These are phyloP conservation scores for Talaromyces borbonicus DNA, from an alignment of 495 filamentous ascomycete species.

Conservation along the genomic window DNA sequence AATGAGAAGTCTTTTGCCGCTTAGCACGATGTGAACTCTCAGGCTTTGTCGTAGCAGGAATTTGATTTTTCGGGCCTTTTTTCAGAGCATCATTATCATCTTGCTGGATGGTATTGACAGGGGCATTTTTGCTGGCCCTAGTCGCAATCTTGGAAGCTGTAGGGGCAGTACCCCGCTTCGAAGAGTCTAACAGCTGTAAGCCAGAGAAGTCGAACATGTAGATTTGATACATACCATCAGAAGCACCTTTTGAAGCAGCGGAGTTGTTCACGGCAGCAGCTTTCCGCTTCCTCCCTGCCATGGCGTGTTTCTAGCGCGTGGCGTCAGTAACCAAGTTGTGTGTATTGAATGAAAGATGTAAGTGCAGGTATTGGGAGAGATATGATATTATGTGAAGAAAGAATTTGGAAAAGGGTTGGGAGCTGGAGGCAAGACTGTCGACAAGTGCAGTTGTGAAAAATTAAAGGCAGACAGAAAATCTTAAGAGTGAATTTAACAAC, in stretches of 20 bases:
- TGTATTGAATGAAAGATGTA: no score
- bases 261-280: background rate
- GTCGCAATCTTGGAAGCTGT: background rate
- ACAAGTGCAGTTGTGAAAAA: no score
- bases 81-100: no score
- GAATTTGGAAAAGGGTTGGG: background rate
- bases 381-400: background rate
- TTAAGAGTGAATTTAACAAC: no score
- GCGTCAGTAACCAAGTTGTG: background rate
- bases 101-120: no score
- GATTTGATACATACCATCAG: background rate
- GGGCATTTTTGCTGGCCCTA: background rate
- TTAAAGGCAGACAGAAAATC: no score
- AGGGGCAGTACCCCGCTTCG: background rate
- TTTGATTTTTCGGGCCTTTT: no score
- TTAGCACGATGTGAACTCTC: background rate
- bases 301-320: slow-evolving; percentile 4
- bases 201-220: background rate
- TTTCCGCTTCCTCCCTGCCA: slow-evolving; percentile 10
- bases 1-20: background rate
- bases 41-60: background rate
- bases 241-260: background rate
- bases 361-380: background rate
- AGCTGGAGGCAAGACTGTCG: no score
- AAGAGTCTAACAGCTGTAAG: background rate